A percentile compares a stretch with the other conserved stretches of the same genome.
Conservation (phyloP, 768 basidiomycete species). For the Phlebiopsis gigantea region DNA sequence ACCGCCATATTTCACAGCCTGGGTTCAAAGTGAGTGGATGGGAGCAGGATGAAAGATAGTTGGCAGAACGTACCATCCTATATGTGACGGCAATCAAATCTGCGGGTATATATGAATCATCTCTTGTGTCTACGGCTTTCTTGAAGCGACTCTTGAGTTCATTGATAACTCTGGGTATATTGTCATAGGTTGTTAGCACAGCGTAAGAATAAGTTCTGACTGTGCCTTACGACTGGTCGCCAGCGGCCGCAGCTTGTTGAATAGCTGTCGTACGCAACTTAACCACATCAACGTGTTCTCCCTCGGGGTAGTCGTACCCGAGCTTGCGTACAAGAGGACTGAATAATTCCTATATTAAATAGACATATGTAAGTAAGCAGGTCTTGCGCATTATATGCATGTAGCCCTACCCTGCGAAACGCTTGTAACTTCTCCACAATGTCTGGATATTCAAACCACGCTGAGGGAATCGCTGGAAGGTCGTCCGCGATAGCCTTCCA, state of each 20-base stretch:
- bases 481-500: slow-evolving; percentile 67
- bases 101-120: slow-evolving; percentile 73
- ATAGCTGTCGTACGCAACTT: slow-evolving; percentile 76
- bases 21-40: background rate
- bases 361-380: background rate
- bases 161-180: slow-evolving; percentile 53
- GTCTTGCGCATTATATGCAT: background rate
- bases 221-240: slow-evolving; percentile 34
- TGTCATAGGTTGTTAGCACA: background rate
- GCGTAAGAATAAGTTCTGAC: background rate
- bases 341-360: slow-evolving; percentile 49
- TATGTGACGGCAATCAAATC: slow-evolving; percentile 65
- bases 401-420: slow-evolving; percentile 48
- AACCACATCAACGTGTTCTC: slow-evolving; percentile 62
- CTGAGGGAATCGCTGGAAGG: slow-evolving; percentile 47
- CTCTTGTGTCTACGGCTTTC: slow-evolving; percentile 62
- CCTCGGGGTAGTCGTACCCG: slow-evolving; percentile 67
- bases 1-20: slow-evolving; percentile 76
- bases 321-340: slow-evolving; percentile 72
- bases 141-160: slow-evolving; percentile 71
- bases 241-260: slow-evolving; percentile 43
- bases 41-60: background rate
- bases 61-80: slow-evolving; percentile 32
- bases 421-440: slow-evolving; percentile 49
- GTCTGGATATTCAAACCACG: slow-evolving; percentile 81